Percentiles rank a stretch among this genome's conserved stretches.
Evolutionary conservation across 257 asterid genomes (phyloP).

Genomic region (Lantana camara): DNA sequence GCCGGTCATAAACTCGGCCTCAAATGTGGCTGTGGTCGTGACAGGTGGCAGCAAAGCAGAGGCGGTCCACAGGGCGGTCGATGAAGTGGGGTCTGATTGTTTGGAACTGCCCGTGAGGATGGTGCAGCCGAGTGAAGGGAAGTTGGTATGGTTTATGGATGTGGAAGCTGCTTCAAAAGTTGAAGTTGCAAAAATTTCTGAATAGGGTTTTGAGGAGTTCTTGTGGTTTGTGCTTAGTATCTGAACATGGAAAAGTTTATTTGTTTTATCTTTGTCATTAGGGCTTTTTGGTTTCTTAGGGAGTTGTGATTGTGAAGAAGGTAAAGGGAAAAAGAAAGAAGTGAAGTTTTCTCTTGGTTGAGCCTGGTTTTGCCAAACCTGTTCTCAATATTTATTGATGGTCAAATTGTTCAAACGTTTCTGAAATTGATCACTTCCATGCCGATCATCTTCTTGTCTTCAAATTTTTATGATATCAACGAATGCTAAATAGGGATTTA

Average conservation of each 20-base stretch:
- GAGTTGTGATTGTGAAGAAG: neutral
- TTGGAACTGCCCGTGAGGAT: conserved; percentile 62
- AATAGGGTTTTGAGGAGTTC: conserved; percentile 29
- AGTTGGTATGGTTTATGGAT: conserved; percentile 87
- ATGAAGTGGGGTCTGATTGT: conserved; percentile 41
- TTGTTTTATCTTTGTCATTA: conserved; percentile 22
- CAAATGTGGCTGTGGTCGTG: conserved; percentile 62
- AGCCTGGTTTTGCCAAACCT: neutral
- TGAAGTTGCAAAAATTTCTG: conserved; percentile 45
- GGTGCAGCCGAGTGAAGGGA: conserved; percentile 68
- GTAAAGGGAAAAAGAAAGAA: neutral
- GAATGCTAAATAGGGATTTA: too few species aligned
- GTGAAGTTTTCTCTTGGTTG: neutral
- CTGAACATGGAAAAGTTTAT: conserved; percentile 35
- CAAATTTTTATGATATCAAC: too few species aligned
- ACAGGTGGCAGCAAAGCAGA: conserved; percentile 56
- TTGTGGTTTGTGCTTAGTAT: conserved; percentile 42
- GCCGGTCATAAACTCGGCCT: conserved; percentile 63
- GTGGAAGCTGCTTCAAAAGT: conserved; percentile 70
- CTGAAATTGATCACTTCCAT: too few species aligned
- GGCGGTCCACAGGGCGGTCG: conserved; percentile 50
- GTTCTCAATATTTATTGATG: neutral
- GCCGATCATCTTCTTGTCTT: too few species aligned
- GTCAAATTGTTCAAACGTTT: too few species aligned
- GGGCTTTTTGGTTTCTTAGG: conserved; percentile 22